A percentile compares a stretch with the other conserved stretches of the same genome.
Conservation (phyloP, 2,329 filamentous ascomycete species). For the Cladosporium halotolerans region DNA sequence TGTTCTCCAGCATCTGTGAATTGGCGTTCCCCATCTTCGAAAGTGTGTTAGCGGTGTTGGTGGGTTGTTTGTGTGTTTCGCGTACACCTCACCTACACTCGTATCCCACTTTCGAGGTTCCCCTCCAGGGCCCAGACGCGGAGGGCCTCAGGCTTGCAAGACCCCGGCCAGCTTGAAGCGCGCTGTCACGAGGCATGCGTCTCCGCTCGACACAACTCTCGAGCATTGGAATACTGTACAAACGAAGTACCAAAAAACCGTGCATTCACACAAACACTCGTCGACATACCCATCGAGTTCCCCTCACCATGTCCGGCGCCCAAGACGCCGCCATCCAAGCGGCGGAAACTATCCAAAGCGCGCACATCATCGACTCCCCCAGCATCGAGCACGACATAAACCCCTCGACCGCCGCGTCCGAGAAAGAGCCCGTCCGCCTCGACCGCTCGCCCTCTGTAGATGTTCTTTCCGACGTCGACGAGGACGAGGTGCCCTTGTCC, state of each 20-base stretch:
- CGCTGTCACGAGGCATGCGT: neutral
- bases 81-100: neutral
- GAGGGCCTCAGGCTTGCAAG: too few relatives aligned
- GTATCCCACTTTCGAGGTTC: constrained; percentile 9
- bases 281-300: too few relatives aligned
- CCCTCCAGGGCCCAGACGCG: neutral
- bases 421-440: constrained; percentile 54
- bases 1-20: constrained; percentile 78
- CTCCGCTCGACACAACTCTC: too few relatives aligned
- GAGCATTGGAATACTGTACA: too few relatives aligned
- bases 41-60: constrained; percentile 18
- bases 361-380: constrained; percentile 67
- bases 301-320: constrained; percentile 17
- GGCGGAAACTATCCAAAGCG: constrained; percentile 73
- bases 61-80: neutral
- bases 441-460: constrained; percentile 28
- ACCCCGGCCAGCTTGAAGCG: neutral
- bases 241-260: too few relatives aligned
- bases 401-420: constrained; percentile 67
- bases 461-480: constrained; percentile 41
- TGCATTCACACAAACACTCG: too few relatives aligned
- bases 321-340: constrained; percentile 45
- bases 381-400: constrained; percentile 70
- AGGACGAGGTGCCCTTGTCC: constrained; percentile 64
- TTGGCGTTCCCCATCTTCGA: constrained; percentile 49